Evolutionary conservation across 2,329 filamentous ascomycete genomes (phyloP).

Genomic region (Zalaria obscura): DNA sequence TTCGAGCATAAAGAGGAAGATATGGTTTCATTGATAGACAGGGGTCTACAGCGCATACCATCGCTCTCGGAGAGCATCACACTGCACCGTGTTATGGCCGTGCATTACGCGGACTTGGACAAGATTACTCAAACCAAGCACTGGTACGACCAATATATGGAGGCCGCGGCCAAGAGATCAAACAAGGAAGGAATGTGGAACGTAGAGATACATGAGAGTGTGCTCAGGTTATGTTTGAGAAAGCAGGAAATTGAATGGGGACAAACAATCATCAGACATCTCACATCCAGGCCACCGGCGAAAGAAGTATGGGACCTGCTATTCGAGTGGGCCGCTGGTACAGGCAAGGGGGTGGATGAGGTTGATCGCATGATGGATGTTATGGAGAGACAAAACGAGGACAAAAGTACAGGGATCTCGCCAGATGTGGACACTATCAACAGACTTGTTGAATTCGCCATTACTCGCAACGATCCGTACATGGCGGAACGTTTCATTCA

Average conservation of each 20-base stretch:
- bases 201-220: not conserved
- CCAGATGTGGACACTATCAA: constrained; percentile 67
- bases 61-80: no score
- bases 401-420: constrained; percentile 25
- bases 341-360: constrained; percentile 58
- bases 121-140: constrained; percentile 46
- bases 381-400: constrained; percentile 32
- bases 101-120: constrained; percentile 46
- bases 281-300: constrained; percentile 12
- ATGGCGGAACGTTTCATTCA: constrained; percentile 60
- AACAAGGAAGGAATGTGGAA: not conserved
- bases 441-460: constrained; percentile 56
- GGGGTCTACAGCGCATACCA: no score
- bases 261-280: constrained; percentile 38
- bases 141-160: constrained; percentile 48
- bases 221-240: constrained; percentile 9
- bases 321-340: constrained; percentile 61
- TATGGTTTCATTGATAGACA: no score
- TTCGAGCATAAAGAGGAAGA: no score
- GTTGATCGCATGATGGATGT: constrained; percentile 58
- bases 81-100: constrained; percentile 34
- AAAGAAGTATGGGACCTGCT: constrained; percentile 50
- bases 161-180: constrained; percentile 23
- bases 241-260: constrained; percentile 50
- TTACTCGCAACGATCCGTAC: constrained; percentile 53